Evolutionary conservation across 495 filamentous ascomycete species (phyloP).

Genomic region (Margaritispora aquatica): DNA sequence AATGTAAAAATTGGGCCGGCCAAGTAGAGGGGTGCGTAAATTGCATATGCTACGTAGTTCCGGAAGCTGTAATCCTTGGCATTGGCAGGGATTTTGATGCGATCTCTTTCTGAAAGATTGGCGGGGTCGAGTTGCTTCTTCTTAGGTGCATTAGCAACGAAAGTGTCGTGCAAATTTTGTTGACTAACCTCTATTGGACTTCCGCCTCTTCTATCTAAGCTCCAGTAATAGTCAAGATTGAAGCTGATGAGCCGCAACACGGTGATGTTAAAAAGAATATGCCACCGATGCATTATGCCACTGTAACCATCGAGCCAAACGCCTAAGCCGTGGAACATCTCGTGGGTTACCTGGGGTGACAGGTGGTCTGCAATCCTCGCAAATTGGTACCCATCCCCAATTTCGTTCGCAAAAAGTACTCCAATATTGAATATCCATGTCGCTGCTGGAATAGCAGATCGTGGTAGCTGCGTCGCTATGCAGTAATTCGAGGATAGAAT

Average conservation of each 20-base stretch:
- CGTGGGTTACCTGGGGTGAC: slow-evolving; percentile 27
- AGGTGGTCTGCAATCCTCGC: slow-evolving; percentile 52
- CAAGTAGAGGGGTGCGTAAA: slow-evolving; percentile 92
- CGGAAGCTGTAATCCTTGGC: slow-evolving; percentile 65
- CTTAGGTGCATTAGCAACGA: slow-evolving; percentile 65
- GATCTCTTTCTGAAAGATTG: slow-evolving; percentile 79
- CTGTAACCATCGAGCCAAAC: slow-evolving; percentile 66
- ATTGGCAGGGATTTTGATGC: slow-evolving; percentile 68
- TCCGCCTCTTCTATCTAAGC: slow-evolving; percentile 54
- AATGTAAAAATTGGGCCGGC: slow-evolving; percentile 93
- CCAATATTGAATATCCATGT: slow-evolving; percentile 94
- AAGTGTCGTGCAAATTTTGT: slow-evolving; percentile 5
- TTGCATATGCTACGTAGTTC: slow-evolving; percentile 79
- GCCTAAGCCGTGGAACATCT: slow-evolving; percentile 48
- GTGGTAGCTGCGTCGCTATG: slow-evolving; percentile 63
- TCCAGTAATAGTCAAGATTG: slow-evolving; percentile 97
- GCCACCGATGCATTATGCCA: slow-evolving; percentile 82
- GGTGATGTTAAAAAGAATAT: slow-evolving; percentile 96
- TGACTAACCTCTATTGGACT: slow-evolving; percentile 74
- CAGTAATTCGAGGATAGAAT: slow-evolving; percentile 80
- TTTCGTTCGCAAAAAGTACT: slow-evolving; percentile 84
- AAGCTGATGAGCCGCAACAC: slow-evolving; percentile 89
- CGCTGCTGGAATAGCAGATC: slow-evolving; percentile 57
- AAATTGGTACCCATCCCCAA: slow-evolving; percentile 71
- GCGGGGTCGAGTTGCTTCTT: slow-evolving; percentile 94